Evolutionary conservation across 2,329 filamentous ascomycete genomes (phyloP).

Genomic region (Beauveria rudraprayagi): DNA sequence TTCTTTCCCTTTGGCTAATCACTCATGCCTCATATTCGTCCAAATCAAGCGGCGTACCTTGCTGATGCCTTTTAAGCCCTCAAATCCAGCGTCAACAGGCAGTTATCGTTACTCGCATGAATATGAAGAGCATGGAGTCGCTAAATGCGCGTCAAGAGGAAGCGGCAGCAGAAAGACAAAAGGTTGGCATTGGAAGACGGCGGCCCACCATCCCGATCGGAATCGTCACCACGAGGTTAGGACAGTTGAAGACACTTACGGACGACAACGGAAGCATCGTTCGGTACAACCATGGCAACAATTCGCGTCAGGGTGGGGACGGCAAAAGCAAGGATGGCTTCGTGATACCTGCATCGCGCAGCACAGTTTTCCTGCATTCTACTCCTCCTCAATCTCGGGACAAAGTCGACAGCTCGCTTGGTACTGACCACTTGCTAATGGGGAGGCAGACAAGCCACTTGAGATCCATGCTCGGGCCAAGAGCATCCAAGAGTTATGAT

Average conservation of each 20-base stretch:
- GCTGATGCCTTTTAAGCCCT: neutral
- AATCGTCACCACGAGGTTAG: slow-evolving; percentile 1
- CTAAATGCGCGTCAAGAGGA: neutral
- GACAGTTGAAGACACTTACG: slow-evolving; percentile 2
- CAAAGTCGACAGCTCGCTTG: neutral
- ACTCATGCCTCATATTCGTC: neutral
- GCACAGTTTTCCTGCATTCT: neutral
- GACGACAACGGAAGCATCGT: neutral
- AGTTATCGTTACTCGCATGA: neutral
- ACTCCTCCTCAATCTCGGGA: neutral
- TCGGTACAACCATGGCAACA: slow-evolving; percentile 12
- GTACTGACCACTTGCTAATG: neutral
- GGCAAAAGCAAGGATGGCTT: slow-evolving; percentile 13
- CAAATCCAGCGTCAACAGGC: neutral
- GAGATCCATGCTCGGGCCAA: neutral
- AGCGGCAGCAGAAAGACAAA: neutral
- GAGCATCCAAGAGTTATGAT: neutral
- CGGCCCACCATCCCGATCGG: slow-evolving; percentile 3
- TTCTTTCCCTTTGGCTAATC: neutral
- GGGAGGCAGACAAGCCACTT: neutral
- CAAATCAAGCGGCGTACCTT: neutral
- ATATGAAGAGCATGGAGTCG: neutral
- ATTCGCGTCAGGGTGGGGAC: slow-evolving; percentile 16
- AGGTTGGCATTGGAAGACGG: neutral
- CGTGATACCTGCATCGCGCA: slow-evolving; percentile 14